Evolutionary conservation across 1,139 yeast genomes (phyloP).

Genomic region (Torulaspora pretoriensis): DNA sequence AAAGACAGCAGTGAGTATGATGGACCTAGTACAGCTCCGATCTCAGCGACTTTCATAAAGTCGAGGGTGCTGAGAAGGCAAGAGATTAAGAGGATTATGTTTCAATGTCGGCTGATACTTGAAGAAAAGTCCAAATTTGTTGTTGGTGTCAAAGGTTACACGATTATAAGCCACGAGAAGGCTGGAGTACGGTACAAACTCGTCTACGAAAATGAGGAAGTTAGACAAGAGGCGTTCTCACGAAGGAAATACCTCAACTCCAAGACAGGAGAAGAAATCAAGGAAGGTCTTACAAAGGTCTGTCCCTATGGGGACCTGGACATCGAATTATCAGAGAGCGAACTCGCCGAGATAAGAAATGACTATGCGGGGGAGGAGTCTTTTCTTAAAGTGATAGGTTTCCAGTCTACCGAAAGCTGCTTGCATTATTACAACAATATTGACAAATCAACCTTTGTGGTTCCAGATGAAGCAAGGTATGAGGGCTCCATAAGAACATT

Average conservation of each 20-base stretch:
- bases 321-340: conserved; percentile 39
- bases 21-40: conserved; percentile 43
- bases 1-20: conserved; percentile 27
- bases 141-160: conserved; percentile 69
- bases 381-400: conserved; percentile 60
- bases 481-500: conserved; percentile 65
- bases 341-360: conserved; percentile 36
- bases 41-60: conserved; percentile 46
- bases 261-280: conserved; percentile 44
- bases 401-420: conserved; percentile 43
- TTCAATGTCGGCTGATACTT: conserved; percentile 54
- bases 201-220: conserved; percentile 52
- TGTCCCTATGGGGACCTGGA: conserved; percentile 46
- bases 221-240: conserved; percentile 50
- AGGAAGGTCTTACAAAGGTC: conserved; percentile 39
- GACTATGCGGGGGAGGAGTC: conserved; percentile 41
- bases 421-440: conserved; percentile 52
- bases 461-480: conserved; percentile 53
- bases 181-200: conserved; percentile 41
- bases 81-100: conserved; percentile 59
- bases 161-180: conserved; percentile 55
- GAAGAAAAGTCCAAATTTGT: conserved; percentile 44
- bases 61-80: conserved; percentile 51
- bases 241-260: conserved; percentile 42
- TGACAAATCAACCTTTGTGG: conserved; percentile 55